phyloP scores from a whole-genome alignment of 2,329 filamentous ascomycete species.

The Curvularia spicifera region DNA sequence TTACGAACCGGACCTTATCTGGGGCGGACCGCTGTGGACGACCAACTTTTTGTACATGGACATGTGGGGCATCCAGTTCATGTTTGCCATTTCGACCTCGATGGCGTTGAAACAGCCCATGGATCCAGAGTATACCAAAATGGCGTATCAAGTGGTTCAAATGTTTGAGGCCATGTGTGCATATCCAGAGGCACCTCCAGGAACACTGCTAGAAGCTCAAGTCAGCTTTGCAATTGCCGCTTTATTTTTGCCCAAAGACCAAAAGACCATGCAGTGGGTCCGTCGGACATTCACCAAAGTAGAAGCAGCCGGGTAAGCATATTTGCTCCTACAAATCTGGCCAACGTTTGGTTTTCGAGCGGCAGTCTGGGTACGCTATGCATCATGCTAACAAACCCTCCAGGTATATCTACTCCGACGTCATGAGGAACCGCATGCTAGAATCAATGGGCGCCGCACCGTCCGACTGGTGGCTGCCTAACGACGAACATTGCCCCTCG shows the following conservation, averaged over 20 bases:
- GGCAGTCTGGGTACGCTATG: neutral
- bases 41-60: conserved; percentile 78
- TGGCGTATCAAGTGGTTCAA: conserved; percentile 75
- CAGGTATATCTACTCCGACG: conserved; percentile 83
- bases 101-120: conserved; percentile 60
- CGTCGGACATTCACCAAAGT: conserved; percentile 78
- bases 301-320: conserved; percentile 77
- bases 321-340: neutral
- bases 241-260: conserved; percentile 79
- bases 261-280: conserved; percentile 76
- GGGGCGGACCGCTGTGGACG: conserved; percentile 70
- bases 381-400: conserved; percentile 15
- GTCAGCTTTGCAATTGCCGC: conserved; percentile 76
- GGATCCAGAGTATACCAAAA: conserved; percentile 61
- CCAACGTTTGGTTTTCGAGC: neutral
- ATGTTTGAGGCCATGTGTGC: conserved; percentile 79
- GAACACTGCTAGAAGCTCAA: conserved; percentile 74
- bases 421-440: conserved; percentile 76
- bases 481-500: conserved; percentile 75
- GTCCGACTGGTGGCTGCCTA: conserved; percentile 86
- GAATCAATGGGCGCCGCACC: conserved; percentile 76
- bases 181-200: conserved; percentile 73
- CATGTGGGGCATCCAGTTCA: conserved; percentile 77
- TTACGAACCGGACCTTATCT: conserved; percentile 72
- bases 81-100: conserved; percentile 78